Evolutionary conservation across 129 eudicot genomes (phyloP).

Genomic region (Silybum marianum): DNA sequence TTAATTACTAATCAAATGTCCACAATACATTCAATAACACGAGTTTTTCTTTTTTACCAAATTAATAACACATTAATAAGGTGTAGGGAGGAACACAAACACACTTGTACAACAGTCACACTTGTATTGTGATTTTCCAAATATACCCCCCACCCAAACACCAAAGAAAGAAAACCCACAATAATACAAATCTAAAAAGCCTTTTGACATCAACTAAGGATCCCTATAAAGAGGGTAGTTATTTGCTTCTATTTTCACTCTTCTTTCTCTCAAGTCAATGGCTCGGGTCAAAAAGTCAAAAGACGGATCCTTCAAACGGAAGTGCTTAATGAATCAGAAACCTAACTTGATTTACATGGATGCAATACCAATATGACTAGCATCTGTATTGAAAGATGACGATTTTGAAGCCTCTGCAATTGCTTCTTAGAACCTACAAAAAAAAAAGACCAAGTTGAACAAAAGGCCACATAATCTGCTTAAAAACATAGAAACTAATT

Average conservation of each 20-base stretch:
- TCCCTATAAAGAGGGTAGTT: slow-evolving; percentile 21
- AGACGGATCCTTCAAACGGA: slow-evolving; percentile 22
- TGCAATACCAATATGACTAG: slow-evolving; percentile 1
- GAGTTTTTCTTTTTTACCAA: not conserved
- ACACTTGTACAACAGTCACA: not conserved
- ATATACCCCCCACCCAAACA: not conserved
- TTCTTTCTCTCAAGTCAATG: slow-evolving; percentile 24
- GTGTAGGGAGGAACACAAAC: not conserved
- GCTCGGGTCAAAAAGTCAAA: slow-evolving; percentile 38
- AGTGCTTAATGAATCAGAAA: not conserved
- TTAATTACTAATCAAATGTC: not conserved
- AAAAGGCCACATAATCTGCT: not conserved
- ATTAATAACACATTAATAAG: not conserved
- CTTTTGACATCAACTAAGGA: slow-evolving; percentile 30
- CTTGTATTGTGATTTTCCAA: slow-evolving; percentile 3
- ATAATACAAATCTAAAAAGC: slow-evolving; percentile 38
- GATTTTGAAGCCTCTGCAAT: slow-evolving; percentile 3
- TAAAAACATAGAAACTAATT: not conserved
- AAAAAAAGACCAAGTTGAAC: slow-evolving; percentile 6
- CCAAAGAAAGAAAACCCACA: not conserved
- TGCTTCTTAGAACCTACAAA: slow-evolving; percentile 26
- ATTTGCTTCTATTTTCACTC: slow-evolving; percentile 26
- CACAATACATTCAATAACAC: not conserved
- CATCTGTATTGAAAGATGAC: slow-evolving; percentile 7
- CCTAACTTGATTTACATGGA: slow-evolving; percentile 7